Evolutionary conservation across 2,329 filamentous ascomycete genomes (phyloP), one percentile per base, ranked within the genome.

Genomic region (Fusarium chlamydosporum): DNA sequence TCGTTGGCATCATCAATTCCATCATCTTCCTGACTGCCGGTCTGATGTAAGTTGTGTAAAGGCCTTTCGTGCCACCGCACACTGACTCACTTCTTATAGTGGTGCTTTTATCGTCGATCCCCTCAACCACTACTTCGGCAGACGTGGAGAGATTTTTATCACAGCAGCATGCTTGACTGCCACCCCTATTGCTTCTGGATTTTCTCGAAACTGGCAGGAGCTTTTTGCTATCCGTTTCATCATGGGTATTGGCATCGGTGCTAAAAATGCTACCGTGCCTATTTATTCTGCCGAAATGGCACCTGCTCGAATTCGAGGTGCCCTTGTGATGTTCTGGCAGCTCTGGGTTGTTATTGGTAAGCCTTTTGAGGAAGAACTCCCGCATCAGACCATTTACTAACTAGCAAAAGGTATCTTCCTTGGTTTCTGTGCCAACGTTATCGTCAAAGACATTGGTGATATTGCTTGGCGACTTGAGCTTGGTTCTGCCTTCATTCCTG

Each of bases 301-400:
- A 0, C 91, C 91, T 0, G 88, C 91, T 3, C 77, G 82, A 6
- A 89, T 93, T 53, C 85, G 91, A 72, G 91, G 91, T 69, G 91
- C 90, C 16, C 82, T 96, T 4, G 92, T 94, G 65, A 95, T 95
- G 92, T 90, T 89, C 64, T 95, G 92, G 92, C 85, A 87, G 67
- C 85, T 91, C 79, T 91, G 88, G 87, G 88, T 85, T 4, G 85
- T 85, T 1, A 86, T 89, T 61, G 81, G 82, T 47, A 47, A 52
- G 60, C 4, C 0, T 7, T 3, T 9, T 3, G 13, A 6, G 1
- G 1, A 3, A 0, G 23, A 7, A 10, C 15, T 6, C 6, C 6
- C 1, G 1, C 7, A 11, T 10, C 9, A 2, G 2, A 0, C 3
- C 0, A 23, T 0, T 12, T 6, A 29, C 40, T 65, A 4, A 65